Evolutionary conservation across 2,329 filamentous ascomycete species (phyloP).

Genomic region (Ascochyta lentis): DNA sequence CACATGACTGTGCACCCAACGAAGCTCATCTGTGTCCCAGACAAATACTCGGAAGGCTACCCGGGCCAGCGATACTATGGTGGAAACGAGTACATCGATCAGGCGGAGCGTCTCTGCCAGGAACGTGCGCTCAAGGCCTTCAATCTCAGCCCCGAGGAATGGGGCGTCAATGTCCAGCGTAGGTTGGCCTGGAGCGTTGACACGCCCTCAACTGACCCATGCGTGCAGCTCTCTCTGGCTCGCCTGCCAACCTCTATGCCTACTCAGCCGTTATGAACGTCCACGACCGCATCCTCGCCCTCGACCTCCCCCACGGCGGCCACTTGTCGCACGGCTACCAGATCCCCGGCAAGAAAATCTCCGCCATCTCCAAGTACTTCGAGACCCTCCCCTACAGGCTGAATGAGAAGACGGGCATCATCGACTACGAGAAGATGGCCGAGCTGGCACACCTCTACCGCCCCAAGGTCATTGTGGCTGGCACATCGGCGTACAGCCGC

Average conservation of each 20-base stretch:
- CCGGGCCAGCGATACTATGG: conserved; percentile 98
- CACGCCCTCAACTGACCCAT: conserved; percentile 22
- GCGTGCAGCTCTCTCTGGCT: conserved; percentile 74
- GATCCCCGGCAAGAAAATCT: conserved; percentile 83
- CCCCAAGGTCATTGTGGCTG: conserved; percentile 94
- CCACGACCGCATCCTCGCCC: conserved; percentile 95
- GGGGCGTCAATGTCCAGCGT: conserved; percentile 99
- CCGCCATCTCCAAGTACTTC: conserved; percentile 97
- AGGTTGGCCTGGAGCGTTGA: conserved; percentile 18
- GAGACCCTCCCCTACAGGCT: conserved; percentile 98
- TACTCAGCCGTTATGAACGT: conserved; percentile 92
- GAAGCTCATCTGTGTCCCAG: conserved; percentile 53
- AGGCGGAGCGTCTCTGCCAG: conserved; percentile 95
- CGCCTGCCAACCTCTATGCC: conserved; percentile 77
- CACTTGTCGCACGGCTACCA: conserved; percentile 98
- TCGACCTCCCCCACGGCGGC: conserved; percentile 94
- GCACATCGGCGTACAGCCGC: conserved; percentile 97
- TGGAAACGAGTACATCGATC: conserved; percentile 98
- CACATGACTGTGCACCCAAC: conserved; percentile 66
- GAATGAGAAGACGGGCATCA: conserved; percentile 87
- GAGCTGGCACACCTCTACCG: conserved; percentile 91
- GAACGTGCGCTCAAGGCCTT: conserved; percentile 90
- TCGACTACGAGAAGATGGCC: conserved; percentile 93
- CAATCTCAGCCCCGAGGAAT: conserved; percentile 83
- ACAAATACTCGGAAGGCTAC: conserved; percentile 99